Conservation (phyloP, 2,329 filamentous ascomycete genomes). For the Drechslerella dactyloides region DNA sequence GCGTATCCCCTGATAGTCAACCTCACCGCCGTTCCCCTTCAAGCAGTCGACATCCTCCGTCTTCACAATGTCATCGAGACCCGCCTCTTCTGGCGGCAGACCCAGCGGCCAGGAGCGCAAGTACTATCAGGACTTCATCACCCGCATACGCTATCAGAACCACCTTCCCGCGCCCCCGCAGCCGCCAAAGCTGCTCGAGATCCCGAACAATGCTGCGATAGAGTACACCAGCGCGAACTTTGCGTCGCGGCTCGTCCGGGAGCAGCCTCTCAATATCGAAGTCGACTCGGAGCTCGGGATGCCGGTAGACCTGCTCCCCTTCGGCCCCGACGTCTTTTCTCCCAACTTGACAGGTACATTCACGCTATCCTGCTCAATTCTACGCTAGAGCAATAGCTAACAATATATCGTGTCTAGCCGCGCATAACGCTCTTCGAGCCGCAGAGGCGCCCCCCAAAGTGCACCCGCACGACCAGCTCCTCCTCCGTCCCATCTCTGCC, state of each 20-base stretch:
- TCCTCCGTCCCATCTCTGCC: slow-evolving; percentile 81
- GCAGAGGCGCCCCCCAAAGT: slow-evolving; percentile 72
- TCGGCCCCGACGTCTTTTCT: slow-evolving; percentile 27
- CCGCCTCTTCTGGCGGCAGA: slow-evolving; percentile 42
- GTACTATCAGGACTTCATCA: slow-evolving; percentile 95
- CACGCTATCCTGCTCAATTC: slow-evolving; percentile 49
- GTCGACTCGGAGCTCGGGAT: slow-evolving; percentile 97
- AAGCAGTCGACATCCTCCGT: background rate
- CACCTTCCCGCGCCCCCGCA: slow-evolving; percentile 90
- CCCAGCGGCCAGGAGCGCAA: slow-evolving; percentile 49
- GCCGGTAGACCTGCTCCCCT: slow-evolving; percentile 85
- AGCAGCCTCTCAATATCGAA: slow-evolving; percentile 94
- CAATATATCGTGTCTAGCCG: slow-evolving; percentile 51
- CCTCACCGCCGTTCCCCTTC: background rate
- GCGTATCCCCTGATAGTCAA: background rate
- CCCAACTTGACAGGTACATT: slow-evolving; percentile 56
- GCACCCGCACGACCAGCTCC: slow-evolving; percentile 81
- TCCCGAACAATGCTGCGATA: slow-evolving; percentile 88
- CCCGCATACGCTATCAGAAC: slow-evolving; percentile 93
- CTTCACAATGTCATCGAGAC: slow-evolving; percentile 41
- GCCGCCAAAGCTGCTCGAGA: slow-evolving; percentile 94
- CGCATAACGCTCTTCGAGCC: slow-evolving; percentile 75
- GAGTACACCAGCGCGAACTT: slow-evolving; percentile 91
- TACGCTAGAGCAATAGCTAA: slow-evolving; percentile 40
- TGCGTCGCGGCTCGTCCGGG: slow-evolving; percentile 83